Base-by-base conservation (phyloP, 768 basidiomycete species). In the Thelephora aurantiotincta region DNA sequence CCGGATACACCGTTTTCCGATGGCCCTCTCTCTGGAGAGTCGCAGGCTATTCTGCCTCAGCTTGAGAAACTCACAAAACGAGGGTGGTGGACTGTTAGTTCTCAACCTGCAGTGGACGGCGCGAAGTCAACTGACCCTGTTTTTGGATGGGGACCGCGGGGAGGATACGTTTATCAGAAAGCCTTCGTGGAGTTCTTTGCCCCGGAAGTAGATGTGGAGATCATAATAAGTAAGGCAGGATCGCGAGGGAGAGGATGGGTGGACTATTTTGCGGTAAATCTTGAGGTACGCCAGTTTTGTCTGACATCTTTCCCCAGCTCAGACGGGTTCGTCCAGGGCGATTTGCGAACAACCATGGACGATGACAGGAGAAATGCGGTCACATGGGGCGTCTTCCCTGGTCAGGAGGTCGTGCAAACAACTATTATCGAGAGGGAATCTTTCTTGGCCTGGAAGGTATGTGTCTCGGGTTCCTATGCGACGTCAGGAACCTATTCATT, bases 321-420 rank as follows among this genome's bases (percentile, higher is more conserved):
- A 23, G 22, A 43, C 33, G 36, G 35, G 6, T n/a, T 36, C 33
- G 5, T 42, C n/a, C 11, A 90, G 84, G 92, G 87, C 22, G 83
- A 89, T 44, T 79, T 72, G 51, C 68, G 71, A 53, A 90, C 78
- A 11, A 98, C 96, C 59, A 77, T 94, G 19, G 69, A 75, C 1
- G 77, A 82, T 42, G 78, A 75, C 33, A 83, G 78, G 12, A 76
- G 87, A 48, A 97, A 97, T 62, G 93, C 92, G 0, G 96, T 99
- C 6, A 99, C 96, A 1, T 99, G 96, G 96, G 96, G 93, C 48
- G 82, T 98, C 5, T 99, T 99, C 62, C 89, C 92, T 0, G 96
- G 90, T 0, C 87, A 96, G 59, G 96, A 99, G 63, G 83, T 99
- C 42, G 77, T 82, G 1, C 94, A 97, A 58, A 88, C 94, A 5